These are phyloP conservation scores for Thymus quinquecostatus DNA, from an alignment of 257 asterid species.

Conservation along the genomic window DNA sequence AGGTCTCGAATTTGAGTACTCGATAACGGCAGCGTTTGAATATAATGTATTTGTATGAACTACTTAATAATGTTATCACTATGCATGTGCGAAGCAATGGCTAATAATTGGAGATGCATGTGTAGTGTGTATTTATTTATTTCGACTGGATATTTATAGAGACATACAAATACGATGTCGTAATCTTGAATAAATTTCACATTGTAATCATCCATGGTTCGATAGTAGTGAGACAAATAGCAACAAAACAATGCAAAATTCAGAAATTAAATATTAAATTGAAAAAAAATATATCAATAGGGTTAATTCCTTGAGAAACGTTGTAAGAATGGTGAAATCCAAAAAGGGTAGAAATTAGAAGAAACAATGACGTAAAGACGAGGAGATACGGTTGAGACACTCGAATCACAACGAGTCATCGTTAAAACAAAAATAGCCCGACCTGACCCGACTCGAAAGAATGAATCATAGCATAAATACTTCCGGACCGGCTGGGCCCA, in stretches of 20 bases:
- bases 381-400: no score
- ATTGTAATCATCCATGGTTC: neutral
- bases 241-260: neutral
- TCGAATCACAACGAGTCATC: no score
- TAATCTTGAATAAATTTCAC: neutral
- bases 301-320: neutral
- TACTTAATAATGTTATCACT: neutral
- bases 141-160: neutral
- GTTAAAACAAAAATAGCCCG: no score
- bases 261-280: neutral
- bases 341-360: no score
- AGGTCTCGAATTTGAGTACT: no score
- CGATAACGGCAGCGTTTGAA: no score
- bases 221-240: neutral
- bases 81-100: constrained; percentile 29
- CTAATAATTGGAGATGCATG: constrained; percentile 31
- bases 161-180: constrained; percentile 11
- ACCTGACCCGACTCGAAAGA: no score
- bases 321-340: no score
- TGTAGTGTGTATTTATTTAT: constrained; percentile 4
- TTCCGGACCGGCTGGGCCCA: no score
- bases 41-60: neutral
- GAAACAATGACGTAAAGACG: no score
- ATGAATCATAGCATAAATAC: no score
- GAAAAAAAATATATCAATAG: neutral